phyloP scores from a whole-genome alignment of 805 yeast species.

The Pichia heedii region DNA sequence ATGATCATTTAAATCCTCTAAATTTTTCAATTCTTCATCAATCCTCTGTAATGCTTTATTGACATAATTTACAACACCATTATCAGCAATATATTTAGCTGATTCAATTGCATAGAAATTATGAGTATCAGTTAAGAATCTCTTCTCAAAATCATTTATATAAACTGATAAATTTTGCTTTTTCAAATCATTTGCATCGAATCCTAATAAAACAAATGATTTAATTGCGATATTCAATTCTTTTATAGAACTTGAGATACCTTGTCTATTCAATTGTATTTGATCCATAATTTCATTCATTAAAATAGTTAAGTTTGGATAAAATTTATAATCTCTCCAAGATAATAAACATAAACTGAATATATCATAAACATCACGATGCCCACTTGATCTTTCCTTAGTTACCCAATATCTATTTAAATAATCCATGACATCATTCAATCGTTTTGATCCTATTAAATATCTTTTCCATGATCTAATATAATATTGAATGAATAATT shows the following conservation, averaged over 20 bases:
- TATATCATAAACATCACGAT: conserved; percentile 83
- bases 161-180: conserved; percentile 78
- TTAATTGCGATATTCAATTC: conserved; percentile 66
- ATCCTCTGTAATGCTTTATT: conserved; percentile 76
- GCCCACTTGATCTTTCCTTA: conserved; percentile 90
- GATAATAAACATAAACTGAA: conserved; percentile 78
- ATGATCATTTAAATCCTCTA: conserved; percentile 75
- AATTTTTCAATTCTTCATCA: conserved; percentile 71
- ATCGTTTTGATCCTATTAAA: conserved; percentile 82
- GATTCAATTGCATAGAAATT: conserved; percentile 65
- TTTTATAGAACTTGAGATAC: conserved; percentile 59
- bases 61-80: conserved; percentile 87
- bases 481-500: conserved; percentile 70
- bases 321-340: conserved; percentile 82
- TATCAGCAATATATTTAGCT: conserved; percentile 50
- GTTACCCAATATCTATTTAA: conserved; percentile 97
- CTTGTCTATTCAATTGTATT: conserved; percentile 71
- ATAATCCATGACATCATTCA: conserved; percentile 90
- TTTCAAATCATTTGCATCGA: conserved; percentile 83
- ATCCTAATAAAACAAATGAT: conserved; percentile 83
- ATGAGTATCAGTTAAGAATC: conserved; percentile 62
- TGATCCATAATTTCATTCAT: conserved; percentile 66
- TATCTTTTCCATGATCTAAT: conserved; percentile 84
- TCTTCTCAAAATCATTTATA: conserved; percentile 66
- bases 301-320: conserved; percentile 48